Base-by-base conservation (phyloP, 306 rosid species). In the Cicer cuneatum region DNA sequence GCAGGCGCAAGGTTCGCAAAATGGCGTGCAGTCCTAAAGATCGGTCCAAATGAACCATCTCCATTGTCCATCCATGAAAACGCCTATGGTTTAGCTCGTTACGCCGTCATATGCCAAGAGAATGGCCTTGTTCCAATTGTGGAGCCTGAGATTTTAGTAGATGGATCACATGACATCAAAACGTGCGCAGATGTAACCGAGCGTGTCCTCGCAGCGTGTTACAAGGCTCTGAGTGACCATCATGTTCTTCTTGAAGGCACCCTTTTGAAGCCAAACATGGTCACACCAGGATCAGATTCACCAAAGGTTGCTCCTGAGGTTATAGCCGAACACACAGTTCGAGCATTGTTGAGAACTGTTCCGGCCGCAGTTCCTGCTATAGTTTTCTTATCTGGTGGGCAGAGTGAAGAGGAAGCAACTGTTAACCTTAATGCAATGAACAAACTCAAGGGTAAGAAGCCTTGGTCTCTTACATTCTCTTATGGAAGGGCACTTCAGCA, bases 261-360 rank as follows among this genome's bases (percentile, higher is more conserved):
- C 13, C 83, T 92, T 2, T 81, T 92, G 89, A 92, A 92, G 76
- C 97, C 97, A 38, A 92, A 92, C 85, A 92, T 92, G 97, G 97
- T 90, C 6, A 92, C 97, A 21, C 97, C 96, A 0, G 96, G 97
- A 35, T 85, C 93, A 12, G 90, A 92, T 1, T 76, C 93, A 10
- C 53, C 79, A 2, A 88, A 84, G 75, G 90, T 71, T 61, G 69
- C 87, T 1, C 85, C 90, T 2, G 87, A 88, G 77, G 92, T 90
- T 15, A 80, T 92, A 5, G 97, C 93, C 7, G 86, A 92, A 79
- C 54, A 83, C 79, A 92, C 97, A 0, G 89, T 92, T 37, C 78
- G 90, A 48, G 87, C 97, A 4, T 72, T 92, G 78, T 81, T 60
- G 80, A 72, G 96, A 21, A 92, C 97, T 0, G 88, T 90, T 14